Percentiles rank a stretch among this genome's conserved stretches.
phyloP scores from a whole-genome alignment of 2,329 filamentous ascomycete species.

The Penicillium occitanis region DNA sequence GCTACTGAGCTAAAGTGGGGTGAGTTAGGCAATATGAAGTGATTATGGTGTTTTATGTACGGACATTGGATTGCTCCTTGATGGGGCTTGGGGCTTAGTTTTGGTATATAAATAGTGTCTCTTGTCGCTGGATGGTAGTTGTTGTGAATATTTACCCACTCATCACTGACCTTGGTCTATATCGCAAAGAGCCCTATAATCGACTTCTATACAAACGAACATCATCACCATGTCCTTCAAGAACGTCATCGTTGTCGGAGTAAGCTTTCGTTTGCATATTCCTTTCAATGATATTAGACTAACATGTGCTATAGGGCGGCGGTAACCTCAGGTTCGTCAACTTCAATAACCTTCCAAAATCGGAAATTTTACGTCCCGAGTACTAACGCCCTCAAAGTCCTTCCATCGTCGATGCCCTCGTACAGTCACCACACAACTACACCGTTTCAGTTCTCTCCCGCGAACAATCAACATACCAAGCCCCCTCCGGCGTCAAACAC shows the following conservation, averaged over 20 bases:
- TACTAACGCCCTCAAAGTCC: slow-evolving; percentile 1
- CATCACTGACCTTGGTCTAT: background rate
- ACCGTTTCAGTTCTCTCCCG: slow-evolving; percentile 24
- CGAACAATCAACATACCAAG: slow-evolving; percentile 20
- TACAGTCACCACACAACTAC: slow-evolving; percentile 22
- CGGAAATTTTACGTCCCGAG: background rate
- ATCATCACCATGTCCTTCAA: slow-evolving; percentile 2
- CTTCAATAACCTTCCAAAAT: background rate
- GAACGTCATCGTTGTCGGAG: background rate
- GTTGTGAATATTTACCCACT: background rate
- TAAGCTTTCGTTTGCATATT: background rate
- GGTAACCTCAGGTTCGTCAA: background rate
- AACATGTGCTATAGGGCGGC: background rate
- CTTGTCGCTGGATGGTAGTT: background rate
- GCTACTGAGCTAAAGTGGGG: background rate
- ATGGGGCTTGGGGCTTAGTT: background rate
- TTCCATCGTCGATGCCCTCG: slow-evolving; percentile 19
- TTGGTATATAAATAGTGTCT: background rate
- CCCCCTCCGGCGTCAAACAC: slow-evolving; percentile 19
- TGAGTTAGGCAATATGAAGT: background rate
- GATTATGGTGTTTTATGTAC: slow-evolving; percentile 1
- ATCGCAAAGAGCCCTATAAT: background rate
- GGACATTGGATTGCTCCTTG: no score
- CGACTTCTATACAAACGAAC: background rate
- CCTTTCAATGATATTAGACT: background rate